Base-by-base conservation (phyloP, 202 grass and related monocot species). In the Tripidium arundinaceum region DNA sequence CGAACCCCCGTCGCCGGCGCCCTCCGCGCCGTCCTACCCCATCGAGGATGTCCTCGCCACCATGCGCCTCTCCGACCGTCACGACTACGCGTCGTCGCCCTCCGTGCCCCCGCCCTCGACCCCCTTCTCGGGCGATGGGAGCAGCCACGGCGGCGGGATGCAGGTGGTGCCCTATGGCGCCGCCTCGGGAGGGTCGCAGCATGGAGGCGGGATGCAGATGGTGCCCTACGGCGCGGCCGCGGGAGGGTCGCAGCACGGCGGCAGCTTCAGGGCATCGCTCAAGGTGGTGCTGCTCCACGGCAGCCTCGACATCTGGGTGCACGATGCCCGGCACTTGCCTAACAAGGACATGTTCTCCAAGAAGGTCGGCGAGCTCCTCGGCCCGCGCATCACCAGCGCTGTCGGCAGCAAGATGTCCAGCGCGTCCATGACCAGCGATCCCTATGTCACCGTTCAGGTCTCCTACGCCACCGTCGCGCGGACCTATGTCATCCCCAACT, bases 261-360 rank as follows among this genome's bases (percentile, higher is more conserved):
- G 87, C 11, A 78, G 83, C 52, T n/a, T 83, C 8, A 83, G 74
- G 61, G 34, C 84, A 10, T 98, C 95, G 6, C 92, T 98, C 11
- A 98, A 98, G 86, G 92, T 98, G 47, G 86, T 91, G 72, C 86
- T 97, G 50, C 95, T 98, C 25, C 92, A 98, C 28, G 95, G 95
- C 74, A 94, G 26, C 77, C 86, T 98, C 22, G 92, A 98, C 55
- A 88, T 98, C 45, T 89, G 88, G 79, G 87, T 94, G 83, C 59
- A 70, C 66, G 84, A 82, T 22, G 95, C 95, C 1, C 85, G 22
- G 70, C 89, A 75, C 76, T 84, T 98, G 46, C 95, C 95, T 14
- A 98, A 98, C 73, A 91, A 90, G 75, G 95, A 98, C 60, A 84
- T 94, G 79, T 98, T 98, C 76, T 89, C 89, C 57, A 94, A 91